These are phyloP conservation scores for Gyrodon lividus DNA, from an alignment of 768 basidiomycete species.

Conservation along the genomic window DNA sequence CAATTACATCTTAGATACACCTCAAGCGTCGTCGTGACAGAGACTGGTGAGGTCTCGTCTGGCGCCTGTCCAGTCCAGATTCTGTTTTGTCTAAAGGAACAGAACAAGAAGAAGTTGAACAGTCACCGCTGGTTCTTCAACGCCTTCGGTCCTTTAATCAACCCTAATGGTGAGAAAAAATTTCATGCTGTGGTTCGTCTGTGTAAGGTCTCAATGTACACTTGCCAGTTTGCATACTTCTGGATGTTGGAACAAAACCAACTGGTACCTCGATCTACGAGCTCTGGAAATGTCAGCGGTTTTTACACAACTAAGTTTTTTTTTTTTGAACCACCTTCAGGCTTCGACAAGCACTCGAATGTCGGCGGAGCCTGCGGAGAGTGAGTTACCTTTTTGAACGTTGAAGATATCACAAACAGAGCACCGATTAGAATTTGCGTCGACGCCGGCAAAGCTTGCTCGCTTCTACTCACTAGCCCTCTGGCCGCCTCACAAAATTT, in stretches of 20 bases:
- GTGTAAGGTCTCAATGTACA: background rate
- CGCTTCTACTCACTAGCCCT: constrained; percentile 68
- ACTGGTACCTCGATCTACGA: constrained; percentile 94
- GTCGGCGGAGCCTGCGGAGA: constrained; percentile 98
- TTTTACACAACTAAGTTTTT: background rate
- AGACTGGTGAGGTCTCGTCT: constrained; percentile 74
- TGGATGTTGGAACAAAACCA: constrained; percentile 96
- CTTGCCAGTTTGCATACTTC: constrained; percentile 72
- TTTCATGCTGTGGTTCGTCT: background rate
- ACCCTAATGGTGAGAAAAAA: constrained; percentile 65
- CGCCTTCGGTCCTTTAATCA: constrained; percentile 84
- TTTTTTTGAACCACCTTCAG: constrained; percentile 21
- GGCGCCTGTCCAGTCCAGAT: constrained; percentile 82
- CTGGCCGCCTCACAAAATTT: constrained; percentile 95
- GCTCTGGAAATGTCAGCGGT: constrained; percentile 79
- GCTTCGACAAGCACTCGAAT: constrained; percentile 77
- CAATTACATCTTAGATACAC: constrained; percentile 55
- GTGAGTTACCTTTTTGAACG: constrained; percentile 37
- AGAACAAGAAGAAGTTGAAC: constrained; percentile 97
- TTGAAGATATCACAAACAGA: constrained; percentile 1
- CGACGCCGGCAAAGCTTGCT: constrained; percentile 72
- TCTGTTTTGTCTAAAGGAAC: constrained; percentile 90
- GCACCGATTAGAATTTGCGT: constrained; percentile 64
- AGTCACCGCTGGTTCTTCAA: constrained; percentile 98
- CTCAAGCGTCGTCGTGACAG: constrained; percentile 73